Evolutionary conservation across 345 rosid genomes (phyloP), one percentile per base, ranked within the genome.

Genomic region (Sonneratia alba): DNA sequence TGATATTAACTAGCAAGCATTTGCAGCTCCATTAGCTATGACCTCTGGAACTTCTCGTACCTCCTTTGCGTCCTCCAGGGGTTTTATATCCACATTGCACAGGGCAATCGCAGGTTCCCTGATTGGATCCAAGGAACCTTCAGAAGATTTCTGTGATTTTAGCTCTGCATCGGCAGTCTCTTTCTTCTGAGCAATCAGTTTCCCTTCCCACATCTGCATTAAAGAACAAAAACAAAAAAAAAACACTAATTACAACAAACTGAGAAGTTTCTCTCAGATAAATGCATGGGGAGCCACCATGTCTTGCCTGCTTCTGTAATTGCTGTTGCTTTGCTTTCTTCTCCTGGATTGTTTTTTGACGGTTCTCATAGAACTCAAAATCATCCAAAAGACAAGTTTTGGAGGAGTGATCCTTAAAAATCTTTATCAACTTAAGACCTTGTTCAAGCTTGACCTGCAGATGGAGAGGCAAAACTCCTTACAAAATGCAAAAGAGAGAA

Each of bases 361-460:
- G 85, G 49, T 72, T 75, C 84, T 89, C 98, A 5, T 93, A 93
- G 74, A 93, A 93, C 42, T 84, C 90, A 72, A 93, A 91, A 75
- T 93, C 98, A 77, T 93, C 97, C 82, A 93, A 69, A 74, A 93
- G 89, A 83, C 92, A 93, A 0, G 97, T 86, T 79, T 84, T 91
- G 80, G 83, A 83, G 12, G 84, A 66, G 74, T 88, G 88, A 49
- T 88, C 91, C 86, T 93, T 89, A 87, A 93, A 93, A 66, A 93
- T 88, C 71, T 91, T 93, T 56, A 89, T 71, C 73, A 93, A 71
- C 84, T 93, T 85, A 72, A 87, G 83, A 21, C 98, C 98, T 53
- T 88, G 90, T 75, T 85, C 90, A 67, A 89, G 47, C 81, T 83
- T 87, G 45, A 89, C 83, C 98, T 91, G 66, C 2, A 62, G 66